phyloP scores from a whole-genome alignment of 108 stramenopile species.

The Nitzschia sp. region DNA sequence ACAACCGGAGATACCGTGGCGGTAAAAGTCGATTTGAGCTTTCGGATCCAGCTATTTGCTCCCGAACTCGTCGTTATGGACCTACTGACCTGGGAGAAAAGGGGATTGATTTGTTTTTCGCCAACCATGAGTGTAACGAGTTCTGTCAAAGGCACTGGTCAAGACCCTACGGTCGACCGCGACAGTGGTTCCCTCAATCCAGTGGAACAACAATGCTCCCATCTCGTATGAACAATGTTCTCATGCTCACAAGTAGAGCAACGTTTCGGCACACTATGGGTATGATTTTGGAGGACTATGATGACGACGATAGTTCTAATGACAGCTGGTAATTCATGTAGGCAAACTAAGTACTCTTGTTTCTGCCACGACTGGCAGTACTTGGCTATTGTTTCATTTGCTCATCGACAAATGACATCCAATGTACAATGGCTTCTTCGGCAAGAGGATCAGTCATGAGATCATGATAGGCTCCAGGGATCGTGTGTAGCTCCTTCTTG shows the following conservation, averaged over 20 bases:
- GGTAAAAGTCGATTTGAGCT: conserved; percentile 65
- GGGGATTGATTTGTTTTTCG: conserved; percentile 75
- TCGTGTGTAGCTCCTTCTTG: conserved; percentile 26
- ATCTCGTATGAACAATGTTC: neutral
- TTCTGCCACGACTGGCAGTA: too few relatives aligned
- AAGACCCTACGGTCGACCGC: conserved; percentile 31
- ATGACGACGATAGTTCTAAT: neutral
- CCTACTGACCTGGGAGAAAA: conserved; percentile 73
- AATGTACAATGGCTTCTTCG: conserved; percentile 31
- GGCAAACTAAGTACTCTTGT: too few relatives aligned
- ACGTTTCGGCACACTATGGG: neutral
- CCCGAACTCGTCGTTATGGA: conserved; percentile 43
- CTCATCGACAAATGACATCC: conserved; percentile 29
- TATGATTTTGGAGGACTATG: conserved; percentile 12
- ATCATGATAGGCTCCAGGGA: conserved; percentile 45
- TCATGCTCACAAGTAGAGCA: conserved; percentile 4
- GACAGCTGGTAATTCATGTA: neutral
- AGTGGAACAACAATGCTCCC: conserved; percentile 53
- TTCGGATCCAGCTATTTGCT: conserved; percentile 67
- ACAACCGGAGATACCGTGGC: conserved; percentile 28
- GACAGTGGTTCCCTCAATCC: conserved; percentile 50
- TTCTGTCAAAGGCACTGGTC: conserved; percentile 56
- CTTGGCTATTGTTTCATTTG: conserved; percentile 23
- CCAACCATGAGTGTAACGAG: conserved; percentile 66
- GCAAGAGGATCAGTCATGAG: conserved; percentile 43